Conservation (phyloP, 163 green algal species). For the Scenedesmus sp. region DNA sequence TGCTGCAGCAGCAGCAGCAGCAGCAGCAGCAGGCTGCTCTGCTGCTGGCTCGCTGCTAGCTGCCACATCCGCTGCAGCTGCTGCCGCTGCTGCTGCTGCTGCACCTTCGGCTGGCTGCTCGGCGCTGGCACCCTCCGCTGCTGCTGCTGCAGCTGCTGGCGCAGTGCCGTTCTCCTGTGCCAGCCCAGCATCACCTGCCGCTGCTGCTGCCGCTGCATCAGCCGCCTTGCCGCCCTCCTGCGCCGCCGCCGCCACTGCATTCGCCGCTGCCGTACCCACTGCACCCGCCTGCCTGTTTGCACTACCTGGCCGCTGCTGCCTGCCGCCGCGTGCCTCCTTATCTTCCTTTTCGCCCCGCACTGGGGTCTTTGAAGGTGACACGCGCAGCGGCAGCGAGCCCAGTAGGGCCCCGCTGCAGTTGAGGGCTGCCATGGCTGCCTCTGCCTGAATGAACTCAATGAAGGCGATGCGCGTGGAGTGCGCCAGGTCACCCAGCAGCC, state of each 20-base stretch:
- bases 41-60: not conserved
- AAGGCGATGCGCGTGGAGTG: slow-evolving; percentile 95
- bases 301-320: not conserved
- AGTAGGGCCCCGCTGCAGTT: slow-evolving; percentile 93
- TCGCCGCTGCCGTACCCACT: not conserved
- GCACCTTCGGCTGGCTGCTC: not conserved
- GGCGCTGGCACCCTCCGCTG: not conserved
- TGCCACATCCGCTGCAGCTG: not conserved
- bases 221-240: not conserved
- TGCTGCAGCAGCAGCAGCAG: not conserved
- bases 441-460: slow-evolving; percentile 89
- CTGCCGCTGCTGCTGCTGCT: not conserved
- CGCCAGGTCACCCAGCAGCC: slow-evolving; percentile 90
- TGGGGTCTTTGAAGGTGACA: slow-evolving; percentile 90
- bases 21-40: not conserved
- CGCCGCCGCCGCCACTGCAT: not conserved
- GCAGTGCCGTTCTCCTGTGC: not conserved
- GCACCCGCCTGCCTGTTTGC: not conserved
- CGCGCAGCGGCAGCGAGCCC: slow-evolving; percentile 83
- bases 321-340: not conserved
- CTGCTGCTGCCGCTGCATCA: not conserved
- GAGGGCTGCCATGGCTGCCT: slow-evolving; percentile 86
- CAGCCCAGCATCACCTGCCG: not conserved
- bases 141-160: not conserved
- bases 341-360: slow-evolving; percentile 68